These are phyloP conservation scores for Macroventuria anomochaeta DNA, from an alignment of 2,329 filamentous ascomycete genomes.

Conservation along the genomic window DNA sequence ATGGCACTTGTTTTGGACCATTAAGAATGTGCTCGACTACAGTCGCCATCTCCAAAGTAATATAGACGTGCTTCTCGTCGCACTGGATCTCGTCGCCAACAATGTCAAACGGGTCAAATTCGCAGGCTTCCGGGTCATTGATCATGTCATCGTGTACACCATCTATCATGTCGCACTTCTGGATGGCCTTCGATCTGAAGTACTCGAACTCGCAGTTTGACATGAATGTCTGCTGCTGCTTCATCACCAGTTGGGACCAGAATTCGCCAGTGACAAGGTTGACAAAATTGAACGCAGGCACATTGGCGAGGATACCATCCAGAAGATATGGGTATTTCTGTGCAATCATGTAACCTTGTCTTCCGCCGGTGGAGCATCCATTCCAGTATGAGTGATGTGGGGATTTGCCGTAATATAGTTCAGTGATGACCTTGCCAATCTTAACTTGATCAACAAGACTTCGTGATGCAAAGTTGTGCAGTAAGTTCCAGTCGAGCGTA, in stretches of 20 bases:
- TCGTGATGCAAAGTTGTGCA: slow-evolving; percentile 49
- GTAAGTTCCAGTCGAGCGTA: slow-evolving; percentile 35
- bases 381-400: slow-evolving; percentile 46
- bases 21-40: slow-evolving; percentile 26
- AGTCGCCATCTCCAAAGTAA: slow-evolving; percentile 30
- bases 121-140: slow-evolving; percentile 33
- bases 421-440: slow-evolving; percentile 44
- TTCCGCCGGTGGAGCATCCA: slow-evolving; percentile 45
- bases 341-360: slow-evolving; percentile 45
- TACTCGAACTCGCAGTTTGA: slow-evolving; percentile 39
- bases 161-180: slow-evolving; percentile 38
- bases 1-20: slow-evolving; percentile 24
- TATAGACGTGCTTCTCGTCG: slow-evolving; percentile 23
- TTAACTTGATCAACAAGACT: slow-evolving; percentile 47
- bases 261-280: slow-evolving; percentile 29
- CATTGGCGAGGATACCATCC: slow-evolving; percentile 46
- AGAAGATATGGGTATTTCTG: slow-evolving; percentile 41
- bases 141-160: slow-evolving; percentile 44
- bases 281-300: slow-evolving; percentile 39
- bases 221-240: slow-evolving; percentile 28
- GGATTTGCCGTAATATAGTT: slow-evolving; percentile 43
- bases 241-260: slow-evolving; percentile 41
- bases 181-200: slow-evolving; percentile 28
- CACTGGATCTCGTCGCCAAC: slow-evolving; percentile 29
- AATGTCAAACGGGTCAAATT: slow-evolving; percentile 27